These are phyloP conservation scores for slime mould (Dictyostelium discoideum) DNA, from an alignment of 78 protist species.

Conservation along the genomic window DNA sequence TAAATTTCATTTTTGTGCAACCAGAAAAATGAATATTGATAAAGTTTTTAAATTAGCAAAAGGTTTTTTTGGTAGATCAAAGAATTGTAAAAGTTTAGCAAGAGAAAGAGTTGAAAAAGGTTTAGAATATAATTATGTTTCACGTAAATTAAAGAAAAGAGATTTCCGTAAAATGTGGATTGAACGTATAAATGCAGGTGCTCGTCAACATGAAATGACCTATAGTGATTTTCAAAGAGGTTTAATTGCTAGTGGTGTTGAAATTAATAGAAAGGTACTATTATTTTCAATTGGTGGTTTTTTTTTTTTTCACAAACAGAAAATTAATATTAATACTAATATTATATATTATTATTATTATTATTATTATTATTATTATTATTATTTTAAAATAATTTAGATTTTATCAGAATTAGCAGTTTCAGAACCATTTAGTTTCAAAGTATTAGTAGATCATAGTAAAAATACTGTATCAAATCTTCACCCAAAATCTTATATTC, in stretches of 20 bases:
- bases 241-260: conserved; percentile 45
- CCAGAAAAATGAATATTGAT: conserved; percentile 54
- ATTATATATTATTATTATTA: too few species aligned
- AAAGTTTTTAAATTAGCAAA: conserved; percentile 69
- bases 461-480: neutral
- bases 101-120: conserved; percentile 73
- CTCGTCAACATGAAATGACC: conserved; percentile 56
- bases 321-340: too few species aligned
- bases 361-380: too few species aligned
- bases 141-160: conserved; percentile 54
- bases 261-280: conserved; percentile 70
- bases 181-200: conserved; percentile 81
- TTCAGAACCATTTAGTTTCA: conserved; percentile 83
- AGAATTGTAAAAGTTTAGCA: conserved; percentile 77
- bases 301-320: neutral
- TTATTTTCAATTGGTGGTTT: neutral
- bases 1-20: neutral
- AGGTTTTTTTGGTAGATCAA: conserved; percentile 78
- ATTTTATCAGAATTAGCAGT: conserved; percentile 78
- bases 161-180: conserved; percentile 61
- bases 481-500: conserved; percentile 18
- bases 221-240: conserved; percentile 50
- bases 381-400: neutral
- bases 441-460: conserved; percentile 48
- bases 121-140: conserved; percentile 65